Evolutionary conservation across 768 basidiomycete genomes (phyloP), one percentile per base, ranked within the genome.

Genomic region (Leccinum broughii): DNA sequence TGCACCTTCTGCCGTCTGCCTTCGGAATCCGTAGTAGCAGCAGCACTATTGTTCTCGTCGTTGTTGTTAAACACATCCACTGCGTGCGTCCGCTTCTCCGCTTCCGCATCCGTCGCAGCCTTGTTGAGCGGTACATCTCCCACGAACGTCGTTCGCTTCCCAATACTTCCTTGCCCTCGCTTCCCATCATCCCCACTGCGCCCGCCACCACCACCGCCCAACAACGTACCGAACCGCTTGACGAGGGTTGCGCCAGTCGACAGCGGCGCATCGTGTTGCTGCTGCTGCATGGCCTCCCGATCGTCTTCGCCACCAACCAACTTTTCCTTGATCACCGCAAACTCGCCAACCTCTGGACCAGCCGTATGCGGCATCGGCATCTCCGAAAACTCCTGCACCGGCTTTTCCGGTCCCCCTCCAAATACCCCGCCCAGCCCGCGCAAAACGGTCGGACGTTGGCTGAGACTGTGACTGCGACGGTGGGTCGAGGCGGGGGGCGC

Each of bases 401-500:
- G 70, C 55, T 66, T 75, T 55, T 70, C 74, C 3, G 63, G 49
- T 30, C 68, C 68, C 4, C n/a, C n/a, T 14, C 87, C 85, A 71
- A 89, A 86, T 77, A 87, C 80, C 10, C 81, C 83, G 26, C 82
- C 79, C 83, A 86, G 84, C 2, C 84, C 82, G 49, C 84, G 79
- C 20, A 81, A 65, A 3, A 73, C 75, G 2, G 69, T 75, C 13
- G 90, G 92, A 20, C 90, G 76, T 69, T 92, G 89, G 65, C 88
- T 90, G 73, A 94, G 80, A 68, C 90, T 91, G 71, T 93, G 92
- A 62, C 90, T 93, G 56, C 92, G 80, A 55, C 88, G 81, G 73
- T 95, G 93, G 6, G 88, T 90, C 32, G 87, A 87, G 4, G 87
- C 88, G 8, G 89, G 85, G 2, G 92, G 92, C 1, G 89, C 85